Percentiles rank a stretch among this genome's conserved stretches.
These are phyloP conservation scores for Colletotrichum graminicola DNA, from an alignment of 2,329 filamentous ascomycete species.

Conservation along the genomic window DNA sequence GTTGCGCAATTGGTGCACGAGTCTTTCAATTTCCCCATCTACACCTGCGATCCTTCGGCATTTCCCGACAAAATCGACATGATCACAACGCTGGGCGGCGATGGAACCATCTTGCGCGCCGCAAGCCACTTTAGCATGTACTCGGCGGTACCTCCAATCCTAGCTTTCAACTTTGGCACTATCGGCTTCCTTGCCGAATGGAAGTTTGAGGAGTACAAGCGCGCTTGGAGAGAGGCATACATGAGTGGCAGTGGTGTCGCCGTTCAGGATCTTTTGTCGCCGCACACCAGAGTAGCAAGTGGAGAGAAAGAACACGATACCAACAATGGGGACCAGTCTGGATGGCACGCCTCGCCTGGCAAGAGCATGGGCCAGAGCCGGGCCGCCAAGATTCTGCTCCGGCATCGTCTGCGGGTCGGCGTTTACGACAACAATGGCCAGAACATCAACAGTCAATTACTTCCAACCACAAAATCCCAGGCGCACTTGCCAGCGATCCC, in stretches of 20 bases:
- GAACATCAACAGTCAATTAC: constrained; percentile 66
- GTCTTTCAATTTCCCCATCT: constrained; percentile 79
- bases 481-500: constrained; percentile 48
- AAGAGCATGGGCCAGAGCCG: constrained; percentile 84
- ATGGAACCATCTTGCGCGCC: constrained; percentile 89
- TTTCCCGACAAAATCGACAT: constrained; percentile 88
- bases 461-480: constrained; percentile 58
- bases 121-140: constrained; percentile 82
- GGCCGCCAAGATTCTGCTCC: constrained; percentile 83
- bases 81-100: constrained; percentile 90
- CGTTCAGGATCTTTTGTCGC: constrained; percentile 57
- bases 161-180: constrained; percentile 97
- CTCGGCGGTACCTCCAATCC: constrained; percentile 84
- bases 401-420: constrained; percentile 88
- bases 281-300: constrained; percentile 54
- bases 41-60: constrained; percentile 62
- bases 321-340: constrained; percentile 45
- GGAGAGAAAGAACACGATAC: constrained; percentile 46
- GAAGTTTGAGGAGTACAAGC: constrained; percentile 94
- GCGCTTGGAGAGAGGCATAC: constrained; percentile 92
- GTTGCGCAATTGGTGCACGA: constrained; percentile 80
- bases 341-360: constrained; percentile 81
- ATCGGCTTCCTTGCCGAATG: constrained; percentile 96
- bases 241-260: constrained; percentile 75
- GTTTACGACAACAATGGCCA: constrained; percentile 79